phyloP scores from a whole-genome alignment of 1,284 basidiomycete species.

The Austroboletus novae-zelandiae region DNA sequence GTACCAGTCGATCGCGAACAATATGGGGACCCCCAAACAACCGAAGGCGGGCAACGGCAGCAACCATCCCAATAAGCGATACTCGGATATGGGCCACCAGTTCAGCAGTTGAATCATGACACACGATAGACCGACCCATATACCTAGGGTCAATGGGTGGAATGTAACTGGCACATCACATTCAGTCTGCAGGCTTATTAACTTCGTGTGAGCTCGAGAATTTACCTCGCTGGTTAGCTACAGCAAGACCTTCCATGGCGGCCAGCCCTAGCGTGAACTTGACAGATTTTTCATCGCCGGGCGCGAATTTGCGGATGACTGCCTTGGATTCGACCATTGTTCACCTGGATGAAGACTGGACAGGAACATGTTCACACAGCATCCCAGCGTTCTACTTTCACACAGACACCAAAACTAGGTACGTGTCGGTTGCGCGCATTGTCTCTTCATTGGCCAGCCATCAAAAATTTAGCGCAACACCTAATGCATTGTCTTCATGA shows the following conservation, averaged over 20 bases:
- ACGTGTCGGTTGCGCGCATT: too few species aligned
- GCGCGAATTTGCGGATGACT: constrained; percentile 53
- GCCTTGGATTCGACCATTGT: constrained; percentile 34
- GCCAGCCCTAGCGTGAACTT: constrained; percentile 68
- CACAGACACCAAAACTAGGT: too few species aligned
- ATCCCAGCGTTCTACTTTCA: background rate
- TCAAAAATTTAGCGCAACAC: constrained; percentile 12
- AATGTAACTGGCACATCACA: constrained; percentile 48
- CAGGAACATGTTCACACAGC: constrained; percentile 5
- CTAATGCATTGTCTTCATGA: constrained; percentile 41
- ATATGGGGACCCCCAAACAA: constrained; percentile 57
- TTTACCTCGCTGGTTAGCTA: constrained; percentile 65
- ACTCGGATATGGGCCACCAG: constrained; percentile 58
- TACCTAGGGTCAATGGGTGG: constrained; percentile 55
- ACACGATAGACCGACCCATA: constrained; percentile 61
- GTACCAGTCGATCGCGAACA: constrained; percentile 72
- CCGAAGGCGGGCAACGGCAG: constrained; percentile 65
- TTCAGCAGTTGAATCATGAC: constrained; percentile 55
- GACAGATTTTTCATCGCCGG: constrained; percentile 54
- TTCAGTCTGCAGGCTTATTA: background rate
- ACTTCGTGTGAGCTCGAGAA: background rate
- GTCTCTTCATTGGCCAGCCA: too few species aligned
- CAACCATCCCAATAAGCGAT: constrained; percentile 51
- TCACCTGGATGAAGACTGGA: background rate
- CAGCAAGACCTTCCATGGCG: constrained; percentile 67